Conservation (phyloP, 2,329 filamentous ascomycete species). For the Ploettnerulaceae sp. region DNA sequence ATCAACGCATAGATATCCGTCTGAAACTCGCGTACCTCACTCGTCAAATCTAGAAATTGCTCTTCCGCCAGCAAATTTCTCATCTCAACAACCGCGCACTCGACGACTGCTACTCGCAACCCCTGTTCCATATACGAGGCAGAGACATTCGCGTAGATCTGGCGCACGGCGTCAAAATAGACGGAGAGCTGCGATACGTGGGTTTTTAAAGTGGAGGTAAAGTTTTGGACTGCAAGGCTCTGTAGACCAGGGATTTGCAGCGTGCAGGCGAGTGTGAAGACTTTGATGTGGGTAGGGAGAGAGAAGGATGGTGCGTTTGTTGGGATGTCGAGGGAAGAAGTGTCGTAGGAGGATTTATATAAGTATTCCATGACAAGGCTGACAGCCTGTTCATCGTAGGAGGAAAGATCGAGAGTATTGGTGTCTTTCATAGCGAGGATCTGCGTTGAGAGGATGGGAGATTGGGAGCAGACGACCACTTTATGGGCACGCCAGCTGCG, state of each 20-base stretch:
- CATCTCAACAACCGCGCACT: constrained; percentile 21
- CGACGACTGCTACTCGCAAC: constrained; percentile 16
- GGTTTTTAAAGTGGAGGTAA: background rate
- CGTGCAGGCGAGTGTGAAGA: constrained; percentile 19
- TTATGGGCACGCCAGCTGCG: constrained; percentile 26
- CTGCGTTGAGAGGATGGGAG: constrained; percentile 19
- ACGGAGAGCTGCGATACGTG: constrained; percentile 2
- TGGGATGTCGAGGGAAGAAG: background rate
- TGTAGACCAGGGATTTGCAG: constrained; percentile 16
- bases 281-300: constrained; percentile 15
- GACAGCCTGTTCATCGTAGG: constrained; percentile 11
- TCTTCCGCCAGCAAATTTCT: constrained; percentile 7
- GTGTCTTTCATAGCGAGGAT: constrained; percentile 10
- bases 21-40: constrained; percentile 20
- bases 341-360: constrained; percentile 22
- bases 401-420: constrained; percentile 15
- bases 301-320: background rate
- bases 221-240: constrained; percentile 6
- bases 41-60: constrained; percentile 14
- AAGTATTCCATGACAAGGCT: constrained; percentile 23
- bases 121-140: constrained; percentile 7
- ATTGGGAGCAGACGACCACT: constrained; percentile 26
- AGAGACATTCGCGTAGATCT: constrained; percentile 11
- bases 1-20: constrained; percentile 17
- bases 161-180: constrained; percentile 11